phyloP scores from a whole-genome alignment of 148 eudicot genomes.

The Gaultheria prostrata region DNA sequence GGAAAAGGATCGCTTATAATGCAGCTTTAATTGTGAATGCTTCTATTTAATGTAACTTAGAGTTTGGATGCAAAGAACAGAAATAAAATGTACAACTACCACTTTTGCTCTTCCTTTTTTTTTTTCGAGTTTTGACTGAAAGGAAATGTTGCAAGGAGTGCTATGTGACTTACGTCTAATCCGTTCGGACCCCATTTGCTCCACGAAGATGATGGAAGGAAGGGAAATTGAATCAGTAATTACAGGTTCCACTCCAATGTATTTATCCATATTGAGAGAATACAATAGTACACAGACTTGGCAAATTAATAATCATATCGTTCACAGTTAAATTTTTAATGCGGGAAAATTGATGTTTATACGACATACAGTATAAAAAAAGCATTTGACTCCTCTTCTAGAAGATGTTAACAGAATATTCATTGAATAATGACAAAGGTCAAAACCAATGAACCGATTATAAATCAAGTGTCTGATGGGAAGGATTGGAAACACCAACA shows the following conservation, averaged over 20 bases:
- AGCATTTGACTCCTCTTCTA: neutral
- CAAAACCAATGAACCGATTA: neutral
- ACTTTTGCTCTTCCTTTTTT: neutral
- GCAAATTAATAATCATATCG: neutral
- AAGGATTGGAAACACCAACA: neutral
- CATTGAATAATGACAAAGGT: neutral
- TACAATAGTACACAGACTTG: neutral
- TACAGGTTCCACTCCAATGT: neutral
- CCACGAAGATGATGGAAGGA: neutral
- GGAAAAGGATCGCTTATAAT: neutral
- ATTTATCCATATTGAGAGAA: neutral
- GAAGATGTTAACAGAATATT: neutral
- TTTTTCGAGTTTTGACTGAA: neutral
- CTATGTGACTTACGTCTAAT: neutral
- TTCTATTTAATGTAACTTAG: neutral
- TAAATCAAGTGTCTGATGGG: neutral
- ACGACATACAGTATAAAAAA: neutral
- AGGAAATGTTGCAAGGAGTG: neutral
- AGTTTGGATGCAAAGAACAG: neutral
- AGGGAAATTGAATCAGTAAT: neutral
- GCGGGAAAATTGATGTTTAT: neutral
- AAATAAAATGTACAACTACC: neutral
- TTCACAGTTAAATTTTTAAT: neutral
- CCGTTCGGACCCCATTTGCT: neutral
- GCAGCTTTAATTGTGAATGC: neutral